phyloP scores from a whole-genome alignment of 495 filamentous ascomycete species.

The Letharia lupina region DNA sequence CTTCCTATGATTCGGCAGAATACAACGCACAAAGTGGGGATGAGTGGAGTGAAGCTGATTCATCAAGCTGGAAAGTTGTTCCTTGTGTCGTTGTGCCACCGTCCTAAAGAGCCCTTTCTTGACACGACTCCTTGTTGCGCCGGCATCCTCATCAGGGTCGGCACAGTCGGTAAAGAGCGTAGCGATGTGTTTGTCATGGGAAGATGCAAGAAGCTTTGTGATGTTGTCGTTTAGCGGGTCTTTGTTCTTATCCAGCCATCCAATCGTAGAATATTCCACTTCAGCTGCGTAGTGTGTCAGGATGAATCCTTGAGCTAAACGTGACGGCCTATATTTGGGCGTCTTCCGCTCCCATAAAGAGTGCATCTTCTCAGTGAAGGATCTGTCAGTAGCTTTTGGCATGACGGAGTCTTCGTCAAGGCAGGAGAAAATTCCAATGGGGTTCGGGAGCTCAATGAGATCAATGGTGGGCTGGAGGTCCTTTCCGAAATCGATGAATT shows the following conservation, averaged over 20 bases:
- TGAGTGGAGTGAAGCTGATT: conserved; percentile 91
- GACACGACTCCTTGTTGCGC: conserved; percentile 66
- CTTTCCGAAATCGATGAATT: conserved; percentile 98
- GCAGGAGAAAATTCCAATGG: conserved; percentile 98
- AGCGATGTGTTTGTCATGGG: conserved; percentile 73
- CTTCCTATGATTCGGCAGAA: conserved; percentile 98
- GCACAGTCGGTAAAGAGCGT: conserved; percentile 81
- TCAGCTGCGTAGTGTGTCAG: conserved; percentile 98
- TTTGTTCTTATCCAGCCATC: conserved; percentile 99
- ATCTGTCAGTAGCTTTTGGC: conserved; percentile 96
- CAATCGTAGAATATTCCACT: conserved; percentile 91
- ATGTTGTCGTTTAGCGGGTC: conserved; percentile 97
- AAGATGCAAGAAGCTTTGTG: conserved; percentile 75
- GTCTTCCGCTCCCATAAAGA: conserved; percentile 94
- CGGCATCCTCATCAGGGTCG: conserved; percentile 64
- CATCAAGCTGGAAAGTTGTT: conserved; percentile 93
- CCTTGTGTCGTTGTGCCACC: conserved; percentile 94
- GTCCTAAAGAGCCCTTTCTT: conserved; percentile 98
- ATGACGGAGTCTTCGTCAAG: conserved; percentile 97
- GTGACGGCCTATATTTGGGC: conserved; percentile 80
- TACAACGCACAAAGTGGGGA: conserved; percentile 97
- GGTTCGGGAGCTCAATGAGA: conserved; percentile 89
- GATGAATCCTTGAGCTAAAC: conserved; percentile 86
- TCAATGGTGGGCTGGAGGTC: conserved; percentile 98
- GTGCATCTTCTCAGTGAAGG: conserved; percentile 95